Conservation (phyloP, 768 basidiomycete genomes). For the Lactarius deliciosus region DNA sequence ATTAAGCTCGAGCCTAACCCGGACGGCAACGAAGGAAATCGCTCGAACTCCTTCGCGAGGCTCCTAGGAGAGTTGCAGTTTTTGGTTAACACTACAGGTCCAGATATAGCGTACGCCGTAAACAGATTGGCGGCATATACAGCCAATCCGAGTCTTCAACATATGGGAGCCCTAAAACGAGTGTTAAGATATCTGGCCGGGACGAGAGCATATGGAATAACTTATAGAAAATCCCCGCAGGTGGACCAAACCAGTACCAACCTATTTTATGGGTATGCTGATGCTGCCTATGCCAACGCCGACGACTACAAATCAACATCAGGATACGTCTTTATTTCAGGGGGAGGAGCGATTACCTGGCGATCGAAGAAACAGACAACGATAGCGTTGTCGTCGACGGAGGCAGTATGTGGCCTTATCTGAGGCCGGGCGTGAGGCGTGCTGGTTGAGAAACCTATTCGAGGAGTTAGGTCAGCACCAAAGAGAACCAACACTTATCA, state of each 20-base stretch:
- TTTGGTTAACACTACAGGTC: too few species aligned
- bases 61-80: too few species aligned
- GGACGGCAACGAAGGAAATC: too few species aligned
- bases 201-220: not conserved
- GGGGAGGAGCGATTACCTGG: not conserved
- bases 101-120: too few species aligned
- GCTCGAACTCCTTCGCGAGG: too few species aligned
- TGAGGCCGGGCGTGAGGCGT: not conserved
- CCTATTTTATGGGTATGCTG: not conserved
- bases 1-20: not conserved
- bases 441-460: not conserved
- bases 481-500: too few species aligned
- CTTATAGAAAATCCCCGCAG: not conserved
- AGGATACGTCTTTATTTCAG: not conserved
- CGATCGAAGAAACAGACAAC: not conserved
- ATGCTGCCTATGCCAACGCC: not conserved
- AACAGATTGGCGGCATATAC: too few species aligned
- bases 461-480: not conserved
- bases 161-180: too few species aligned
- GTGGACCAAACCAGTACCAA: too few species aligned
- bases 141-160: too few species aligned
- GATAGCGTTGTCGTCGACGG: not conserved
- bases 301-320: not conserved
- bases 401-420: not conserved
- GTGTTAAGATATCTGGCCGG: too few species aligned